These are phyloP conservation scores for Ceratocystis cacaofunesta DNA, from an alignment of 2,329 filamentous ascomycete species.

Conservation along the genomic window DNA sequence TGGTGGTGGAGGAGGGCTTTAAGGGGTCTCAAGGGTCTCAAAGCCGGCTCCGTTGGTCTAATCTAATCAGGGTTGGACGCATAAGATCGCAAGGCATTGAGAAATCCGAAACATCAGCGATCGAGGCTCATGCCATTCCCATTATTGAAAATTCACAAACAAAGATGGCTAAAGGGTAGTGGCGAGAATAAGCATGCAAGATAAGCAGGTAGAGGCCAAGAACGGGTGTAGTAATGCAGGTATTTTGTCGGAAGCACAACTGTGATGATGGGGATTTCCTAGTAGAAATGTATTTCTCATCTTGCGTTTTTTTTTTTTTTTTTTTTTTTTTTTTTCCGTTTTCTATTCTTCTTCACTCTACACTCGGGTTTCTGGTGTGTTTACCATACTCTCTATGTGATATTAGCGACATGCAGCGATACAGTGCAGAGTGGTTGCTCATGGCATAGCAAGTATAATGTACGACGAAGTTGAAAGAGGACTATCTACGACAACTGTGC, in stretches of 20 bases:
- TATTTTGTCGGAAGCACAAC: neutral
- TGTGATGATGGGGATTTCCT: neutral
- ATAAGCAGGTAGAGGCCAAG: neutral
- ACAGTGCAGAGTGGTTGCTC: no score
- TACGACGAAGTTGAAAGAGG: no score
- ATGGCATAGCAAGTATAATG: no score
- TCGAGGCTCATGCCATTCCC: neutral
- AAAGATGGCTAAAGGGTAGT: neutral
- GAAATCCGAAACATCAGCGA: slow-evolving; percentile 1
- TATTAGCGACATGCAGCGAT: no score
- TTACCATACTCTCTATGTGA: no score
- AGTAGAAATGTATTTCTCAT: neutral
- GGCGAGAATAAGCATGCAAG: neutral
- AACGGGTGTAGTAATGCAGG: neutral
- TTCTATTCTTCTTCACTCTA: no score
- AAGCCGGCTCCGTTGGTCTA: neutral
- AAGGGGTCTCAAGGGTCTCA: neutral
- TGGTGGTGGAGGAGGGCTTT: neutral
- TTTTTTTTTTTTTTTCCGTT: neutral
- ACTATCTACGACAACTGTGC: neutral
- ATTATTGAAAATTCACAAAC: neutral
- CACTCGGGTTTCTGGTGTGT: no score
- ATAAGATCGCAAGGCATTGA: neutral
- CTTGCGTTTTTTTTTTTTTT: neutral
- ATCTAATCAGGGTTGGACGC: neutral